Percentiles rank a stretch among this genome's conserved stretches.
phyloP scores from a whole-genome alignment of 768 basidiomycete species.

The Cystobasidium onofrii region DNA sequence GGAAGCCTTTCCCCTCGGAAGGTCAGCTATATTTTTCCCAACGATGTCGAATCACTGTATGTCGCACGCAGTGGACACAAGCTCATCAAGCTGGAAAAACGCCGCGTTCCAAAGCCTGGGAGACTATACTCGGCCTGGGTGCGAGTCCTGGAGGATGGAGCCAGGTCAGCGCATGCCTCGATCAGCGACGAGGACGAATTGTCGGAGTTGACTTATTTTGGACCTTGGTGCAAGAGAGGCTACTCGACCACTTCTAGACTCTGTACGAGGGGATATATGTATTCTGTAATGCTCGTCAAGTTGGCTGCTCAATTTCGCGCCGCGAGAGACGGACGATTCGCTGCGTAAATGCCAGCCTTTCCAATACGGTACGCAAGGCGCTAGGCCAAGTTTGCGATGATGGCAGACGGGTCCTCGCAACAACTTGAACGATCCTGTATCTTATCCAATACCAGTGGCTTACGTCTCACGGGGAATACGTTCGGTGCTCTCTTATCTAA shows the following conservation, averaged over 20 bases:
- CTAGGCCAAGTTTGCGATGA: too few relatives aligned
- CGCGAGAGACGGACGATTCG: background rate
- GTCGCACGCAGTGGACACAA: conserved; percentile 89
- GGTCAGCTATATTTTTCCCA: background rate
- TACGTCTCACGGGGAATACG: too few relatives aligned
- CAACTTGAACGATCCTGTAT: too few relatives aligned
- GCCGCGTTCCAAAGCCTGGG: conserved; percentile 46
- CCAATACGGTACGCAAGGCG: too few relatives aligned
- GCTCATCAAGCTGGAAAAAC: conserved; percentile 67
- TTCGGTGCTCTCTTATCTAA: too few relatives aligned
- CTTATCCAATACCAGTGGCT: too few relatives aligned
- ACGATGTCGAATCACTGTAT: background rate
- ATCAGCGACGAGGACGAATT: conserved; percentile 54
- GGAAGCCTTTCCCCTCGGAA: too few relatives aligned
- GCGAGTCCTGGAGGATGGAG: conserved; percentile 93
- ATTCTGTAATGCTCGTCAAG: conserved; percentile 47
- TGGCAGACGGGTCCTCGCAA: too few relatives aligned
- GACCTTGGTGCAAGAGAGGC: conserved; percentile 54
- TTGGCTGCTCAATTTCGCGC: conserved; percentile 30
- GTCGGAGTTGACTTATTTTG: conserved; percentile 75
- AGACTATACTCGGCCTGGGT: conserved; percentile 71
- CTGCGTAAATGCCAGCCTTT: too few relatives aligned
- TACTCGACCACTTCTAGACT: conserved; percentile 48
- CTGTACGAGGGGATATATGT: conserved; percentile 67
- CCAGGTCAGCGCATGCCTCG: conserved; percentile 69